Evolutionary conservation across 2,329 filamentous ascomycete genomes (phyloP).

Genomic region (Fusarium sp.): DNA sequence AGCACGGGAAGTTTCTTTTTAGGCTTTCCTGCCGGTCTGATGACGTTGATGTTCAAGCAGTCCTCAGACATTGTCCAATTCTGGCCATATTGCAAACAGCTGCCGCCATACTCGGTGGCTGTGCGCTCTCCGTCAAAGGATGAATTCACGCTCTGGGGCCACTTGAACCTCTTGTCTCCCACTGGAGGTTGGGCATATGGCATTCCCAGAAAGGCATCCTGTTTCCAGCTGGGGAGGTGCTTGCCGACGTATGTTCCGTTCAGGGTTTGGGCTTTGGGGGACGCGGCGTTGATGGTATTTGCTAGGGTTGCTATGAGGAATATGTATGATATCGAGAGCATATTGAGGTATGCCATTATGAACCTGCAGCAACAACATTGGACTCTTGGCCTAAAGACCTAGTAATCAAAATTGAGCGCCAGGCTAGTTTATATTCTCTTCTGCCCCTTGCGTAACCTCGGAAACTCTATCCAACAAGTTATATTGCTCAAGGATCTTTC

Average conservation of each 20-base stretch:
- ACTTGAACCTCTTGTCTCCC: slow-evolving; percentile 51
- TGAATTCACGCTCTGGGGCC: slow-evolving; percentile 46
- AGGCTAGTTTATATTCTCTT: slow-evolving; percentile 6
- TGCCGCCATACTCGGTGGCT: slow-evolving; percentile 56
- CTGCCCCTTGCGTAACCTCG: background rate
- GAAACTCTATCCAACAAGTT: background rate
- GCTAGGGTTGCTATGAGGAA: background rate
- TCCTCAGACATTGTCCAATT: slow-evolving; percentile 60
- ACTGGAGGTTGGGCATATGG: slow-evolving; percentile 54
- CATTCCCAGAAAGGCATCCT: slow-evolving; percentile 56
- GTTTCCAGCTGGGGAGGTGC: slow-evolving; percentile 48
- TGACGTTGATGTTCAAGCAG: slow-evolving; percentile 58
- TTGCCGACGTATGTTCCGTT: slow-evolving; percentile 48
- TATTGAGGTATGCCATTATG: background rate
- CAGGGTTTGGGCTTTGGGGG: slow-evolving; percentile 36
- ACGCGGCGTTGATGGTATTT: background rate
- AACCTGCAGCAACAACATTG: background rate
- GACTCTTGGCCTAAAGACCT: too few relatives aligned
- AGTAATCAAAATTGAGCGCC: background rate
- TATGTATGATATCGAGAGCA: background rate
- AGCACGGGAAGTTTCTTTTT: slow-evolving; percentile 53
- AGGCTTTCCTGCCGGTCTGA: slow-evolving; percentile 52
- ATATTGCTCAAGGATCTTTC: background rate
- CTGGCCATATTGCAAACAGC: slow-evolving; percentile 59
- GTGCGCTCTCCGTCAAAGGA: slow-evolving; percentile 54